These are phyloP conservation scores for Candida boleticola DNA, from an alignment of 805 yeast genomes.

Conservation along the genomic window DNA sequence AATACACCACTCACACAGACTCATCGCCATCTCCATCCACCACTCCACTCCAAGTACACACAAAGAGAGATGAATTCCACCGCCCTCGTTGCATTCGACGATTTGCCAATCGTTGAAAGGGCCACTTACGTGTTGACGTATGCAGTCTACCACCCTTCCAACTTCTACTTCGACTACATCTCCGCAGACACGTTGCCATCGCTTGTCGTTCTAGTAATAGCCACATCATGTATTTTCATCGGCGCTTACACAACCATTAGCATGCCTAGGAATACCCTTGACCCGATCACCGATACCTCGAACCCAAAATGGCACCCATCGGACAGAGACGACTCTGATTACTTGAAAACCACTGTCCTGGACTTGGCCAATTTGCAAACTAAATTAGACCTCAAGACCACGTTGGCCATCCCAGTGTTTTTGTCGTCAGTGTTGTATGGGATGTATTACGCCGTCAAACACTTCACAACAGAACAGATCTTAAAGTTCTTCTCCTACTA, in stretches of 20 bases:
- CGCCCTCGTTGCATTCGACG: not conserved
- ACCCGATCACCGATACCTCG: constrained; percentile 17
- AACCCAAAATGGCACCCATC: constrained; percentile 19
- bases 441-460: constrained; percentile 35
- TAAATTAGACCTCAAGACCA: constrained; percentile 21
- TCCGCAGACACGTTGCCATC: constrained; percentile 6
- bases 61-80: not conserved
- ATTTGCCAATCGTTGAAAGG: not conserved
- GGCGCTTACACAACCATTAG: constrained; percentile 20
- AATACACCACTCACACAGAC: too few relatives aligned
- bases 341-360: constrained; percentile 9
- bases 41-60: too few relatives aligned
- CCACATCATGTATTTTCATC: constrained; percentile 20
- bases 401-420: constrained; percentile 42
- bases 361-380: constrained; percentile 7
- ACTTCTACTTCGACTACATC: not conserved
- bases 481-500: constrained; percentile 32
- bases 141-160: constrained; percentile 1
- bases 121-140: not conserved
- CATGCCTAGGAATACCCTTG: constrained; percentile 22
- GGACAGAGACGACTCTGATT: constrained; percentile 19
- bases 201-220: constrained; percentile 16
- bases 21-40: too few relatives aligned
- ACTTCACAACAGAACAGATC: constrained; percentile 28
- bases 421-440: constrained; percentile 39